Evolutionary conservation across 2,329 filamentous ascomycete genomes (phyloP).

Genomic region (Scopulariopsis brevicaulis): DNA sequence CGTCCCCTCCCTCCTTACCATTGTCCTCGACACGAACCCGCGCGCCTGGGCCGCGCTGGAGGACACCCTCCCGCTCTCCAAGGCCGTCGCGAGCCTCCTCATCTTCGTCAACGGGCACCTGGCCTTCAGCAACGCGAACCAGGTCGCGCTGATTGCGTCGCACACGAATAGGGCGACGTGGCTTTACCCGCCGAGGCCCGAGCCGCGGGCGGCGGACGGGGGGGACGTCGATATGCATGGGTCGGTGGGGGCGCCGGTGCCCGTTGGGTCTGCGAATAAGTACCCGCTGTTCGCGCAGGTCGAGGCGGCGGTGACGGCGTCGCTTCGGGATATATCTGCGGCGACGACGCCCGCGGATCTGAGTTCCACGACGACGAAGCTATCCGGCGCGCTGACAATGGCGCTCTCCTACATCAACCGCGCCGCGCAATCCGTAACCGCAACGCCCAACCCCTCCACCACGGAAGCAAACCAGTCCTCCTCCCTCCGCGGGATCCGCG

Average conservation of each 20-base stretch:
- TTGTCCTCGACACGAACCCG: constrained; percentile 93
- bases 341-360: constrained; percentile 56
- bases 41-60: constrained; percentile 80
- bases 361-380: constrained; percentile 67
- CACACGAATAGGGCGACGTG: constrained; percentile 80
- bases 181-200: constrained; percentile 58
- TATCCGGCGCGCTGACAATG: constrained; percentile 82
- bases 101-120: constrained; percentile 97
- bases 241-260: constrained; percentile 18
- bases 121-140: constrained; percentile 86
- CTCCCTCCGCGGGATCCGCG: constrained; percentile 45
- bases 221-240: constrained; percentile 48
- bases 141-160: constrained; percentile 82
- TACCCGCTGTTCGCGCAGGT: constrained; percentile 86
- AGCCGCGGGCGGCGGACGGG: constrained; percentile 17
- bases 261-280: constrained; percentile 60
- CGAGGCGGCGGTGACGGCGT: constrained; percentile 66
- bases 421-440: constrained; percentile 51
- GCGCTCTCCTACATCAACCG: constrained; percentile 89
- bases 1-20: constrained; percentile 72
- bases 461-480: constrained; percentile 18
- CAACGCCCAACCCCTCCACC: constrained; percentile 21
- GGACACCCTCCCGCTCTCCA: constrained; percentile 64
- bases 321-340: constrained; percentile 62
- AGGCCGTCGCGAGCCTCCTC: constrained; percentile 77